These are phyloP conservation scores for Schwanniomyces yamadae DNA, from an alignment of 805 yeast genomes.

Conservation along the genomic window DNA sequence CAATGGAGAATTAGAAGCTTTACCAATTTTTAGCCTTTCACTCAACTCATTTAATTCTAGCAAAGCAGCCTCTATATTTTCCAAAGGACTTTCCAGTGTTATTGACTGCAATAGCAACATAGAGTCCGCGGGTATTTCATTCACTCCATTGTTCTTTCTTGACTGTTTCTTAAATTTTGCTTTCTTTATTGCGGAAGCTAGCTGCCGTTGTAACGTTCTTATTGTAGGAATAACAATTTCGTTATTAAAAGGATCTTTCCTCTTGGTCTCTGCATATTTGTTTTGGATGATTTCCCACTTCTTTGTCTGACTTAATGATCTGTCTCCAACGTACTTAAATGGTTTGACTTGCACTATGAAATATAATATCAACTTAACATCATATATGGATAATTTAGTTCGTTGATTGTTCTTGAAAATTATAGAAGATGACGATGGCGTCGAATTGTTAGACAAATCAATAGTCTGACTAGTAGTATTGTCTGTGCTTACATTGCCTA, in stretches of 20 bases:
- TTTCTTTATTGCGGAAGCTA: constrained; percentile 31
- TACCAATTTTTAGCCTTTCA: constrained; percentile 29
- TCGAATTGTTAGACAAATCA: constrained; percentile 1
- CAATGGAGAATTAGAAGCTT: constrained; percentile 8
- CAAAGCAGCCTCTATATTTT: constrained; percentile 28
- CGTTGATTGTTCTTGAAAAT: constrained; percentile 13
- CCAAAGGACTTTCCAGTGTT: constrained; percentile 17
- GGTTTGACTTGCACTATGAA: constrained; percentile 32
- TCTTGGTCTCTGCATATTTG: constrained; percentile 20
- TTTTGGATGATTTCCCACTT: constrained; percentile 36
- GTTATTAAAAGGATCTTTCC: constrained; percentile 1
- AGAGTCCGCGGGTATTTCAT: constrained; percentile 9
- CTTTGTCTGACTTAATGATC: constrained; percentile 30
- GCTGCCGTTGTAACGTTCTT: constrained; percentile 36
- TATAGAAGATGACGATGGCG: constrained; percentile 1
- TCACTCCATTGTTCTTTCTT: constrained; percentile 8
- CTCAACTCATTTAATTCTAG: constrained; percentile 30
- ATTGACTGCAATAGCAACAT: constrained; percentile 14
- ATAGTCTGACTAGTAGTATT: constrained; percentile 2
- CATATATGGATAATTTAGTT: constrained; percentile 25
- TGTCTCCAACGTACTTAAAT: constrained; percentile 36
- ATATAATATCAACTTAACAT: constrained; percentile 29
- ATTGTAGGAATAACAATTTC: constrained; percentile 29
- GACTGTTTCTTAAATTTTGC: constrained; percentile 15
- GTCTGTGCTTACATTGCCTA: constrained; percentile 3